A percentile compares a stretch with the other conserved stretches of the same genome.
Conservation (phyloP, 306 rosid genomes). For the Quercus suber region DNA sequence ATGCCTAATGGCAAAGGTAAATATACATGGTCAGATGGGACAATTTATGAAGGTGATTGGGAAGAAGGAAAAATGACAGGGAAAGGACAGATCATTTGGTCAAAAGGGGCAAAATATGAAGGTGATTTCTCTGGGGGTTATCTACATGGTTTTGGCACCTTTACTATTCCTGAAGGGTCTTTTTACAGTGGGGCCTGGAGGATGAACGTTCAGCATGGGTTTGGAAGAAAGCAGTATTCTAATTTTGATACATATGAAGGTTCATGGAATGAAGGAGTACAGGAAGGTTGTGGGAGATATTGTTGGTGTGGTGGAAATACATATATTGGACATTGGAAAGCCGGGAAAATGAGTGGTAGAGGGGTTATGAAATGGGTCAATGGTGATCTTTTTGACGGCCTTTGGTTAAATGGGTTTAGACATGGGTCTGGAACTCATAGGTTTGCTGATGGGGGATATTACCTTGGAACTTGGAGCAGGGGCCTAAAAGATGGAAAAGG, state of each 20-base stretch:
- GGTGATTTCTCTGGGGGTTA: slow-evolving; percentile 88
- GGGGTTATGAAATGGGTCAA: slow-evolving; percentile 90
- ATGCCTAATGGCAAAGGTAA: slow-evolving; percentile 82
- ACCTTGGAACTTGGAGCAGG: slow-evolving; percentile 82
- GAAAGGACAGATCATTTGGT: slow-evolving; percentile 65
- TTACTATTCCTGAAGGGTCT: slow-evolving; percentile 42
- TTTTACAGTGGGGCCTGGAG: slow-evolving; percentile 78
- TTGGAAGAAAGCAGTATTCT: slow-evolving; percentile 63
- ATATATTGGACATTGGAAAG: slow-evolving; percentile 79
- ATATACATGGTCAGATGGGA: slow-evolving; percentile 78
- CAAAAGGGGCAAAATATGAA: slow-evolving; percentile 70
- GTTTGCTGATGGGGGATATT: slow-evolving; percentile 74
- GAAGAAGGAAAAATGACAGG: slow-evolving; percentile 80
- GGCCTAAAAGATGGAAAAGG: slow-evolving; percentile 96
- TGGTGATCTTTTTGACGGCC: slow-evolving; percentile 75
- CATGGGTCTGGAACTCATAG: slow-evolving; percentile 82
- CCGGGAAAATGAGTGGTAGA: slow-evolving; percentile 76
- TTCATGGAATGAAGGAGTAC: slow-evolving; percentile 88
- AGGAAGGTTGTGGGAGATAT: slow-evolving; percentile 77
- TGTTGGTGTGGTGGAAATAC: slow-evolving; percentile 68
- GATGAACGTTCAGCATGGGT: slow-evolving; percentile 80
- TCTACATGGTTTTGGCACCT: slow-evolving; percentile 81
- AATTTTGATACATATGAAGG: slow-evolving; percentile 81
- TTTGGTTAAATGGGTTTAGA: slow-evolving; percentile 72
- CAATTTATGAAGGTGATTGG: slow-evolving; percentile 87